Evolutionary conservation across 2,329 filamentous ascomycete genomes (phyloP).

Genomic region (Aspergillus jensenii): DNA sequence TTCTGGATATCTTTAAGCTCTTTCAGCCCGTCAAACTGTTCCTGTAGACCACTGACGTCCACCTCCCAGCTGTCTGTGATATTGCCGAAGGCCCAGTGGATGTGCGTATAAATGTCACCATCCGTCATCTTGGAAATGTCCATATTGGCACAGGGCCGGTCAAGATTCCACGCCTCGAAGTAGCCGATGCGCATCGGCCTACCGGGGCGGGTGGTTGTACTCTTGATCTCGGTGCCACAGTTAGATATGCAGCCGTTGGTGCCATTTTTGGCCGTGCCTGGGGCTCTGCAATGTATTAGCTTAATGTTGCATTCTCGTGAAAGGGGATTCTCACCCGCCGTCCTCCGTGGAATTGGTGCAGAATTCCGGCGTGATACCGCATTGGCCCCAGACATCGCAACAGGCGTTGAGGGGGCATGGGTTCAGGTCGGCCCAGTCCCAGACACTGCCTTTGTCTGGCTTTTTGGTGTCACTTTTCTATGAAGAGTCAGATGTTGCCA

Average conservation of each 20-base stretch:
- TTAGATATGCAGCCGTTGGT: slow-evolving; percentile 44
- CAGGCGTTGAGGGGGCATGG: slow-evolving; percentile 47
- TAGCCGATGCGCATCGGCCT: slow-evolving; percentile 29
- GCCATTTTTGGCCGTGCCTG: slow-evolving; percentile 35
- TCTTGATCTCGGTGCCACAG: slow-evolving; percentile 41
- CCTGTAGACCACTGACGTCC: neutral
- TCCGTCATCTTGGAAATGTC: slow-evolving; percentile 11
- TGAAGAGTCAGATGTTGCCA: no score
- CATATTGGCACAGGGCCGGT: slow-evolving; percentile 34
- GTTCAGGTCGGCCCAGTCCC: slow-evolving; percentile 41
- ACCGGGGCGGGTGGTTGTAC: neutral
- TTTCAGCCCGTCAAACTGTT: neutral
- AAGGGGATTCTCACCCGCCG: neutral
- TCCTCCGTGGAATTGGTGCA: slow-evolving; percentile 28
- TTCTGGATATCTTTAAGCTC: neutral
- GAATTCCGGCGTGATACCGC: slow-evolving; percentile 47
- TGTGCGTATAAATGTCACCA: slow-evolving; percentile 26
- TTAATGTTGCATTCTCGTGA: neutral
- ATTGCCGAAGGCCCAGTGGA: slow-evolving; percentile 41
- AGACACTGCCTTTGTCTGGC: slow-evolving; percentile 25
- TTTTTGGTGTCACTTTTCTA: slow-evolving; percentile 38
- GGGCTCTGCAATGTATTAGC: slow-evolving; percentile 19
- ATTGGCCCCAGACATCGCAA: slow-evolving; percentile 48
- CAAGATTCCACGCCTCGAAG: slow-evolving; percentile 33
- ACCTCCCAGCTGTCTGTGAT: slow-evolving; percentile 31